A percentile compares a stretch with the other conserved stretches of the same genome.
Evolutionary conservation across 2,329 filamentous ascomycete species (phyloP).

Genomic region (Colletotrichum liriopes): DNA sequence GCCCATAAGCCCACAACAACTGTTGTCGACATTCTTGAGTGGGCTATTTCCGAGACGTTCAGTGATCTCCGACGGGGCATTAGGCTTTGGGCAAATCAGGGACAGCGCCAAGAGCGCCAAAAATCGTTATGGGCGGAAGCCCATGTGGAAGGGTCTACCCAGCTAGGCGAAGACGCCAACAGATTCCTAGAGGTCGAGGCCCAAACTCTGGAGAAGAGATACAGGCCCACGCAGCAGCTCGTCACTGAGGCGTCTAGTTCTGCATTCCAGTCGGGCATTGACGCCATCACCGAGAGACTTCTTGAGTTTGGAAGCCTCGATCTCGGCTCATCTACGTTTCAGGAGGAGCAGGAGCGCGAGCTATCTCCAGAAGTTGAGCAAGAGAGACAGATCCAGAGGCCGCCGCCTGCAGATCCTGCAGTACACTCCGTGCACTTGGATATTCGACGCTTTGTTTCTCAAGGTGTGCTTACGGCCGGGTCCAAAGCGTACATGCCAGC

Average conservation of each 20-base stretch:
- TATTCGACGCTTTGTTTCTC: conserved; percentile 57
- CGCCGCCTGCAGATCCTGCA: conserved; percentile 56
- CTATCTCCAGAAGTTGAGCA: conserved; percentile 75
- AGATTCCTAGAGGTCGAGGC: conserved; percentile 71
- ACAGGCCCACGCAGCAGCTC: conserved; percentile 52
- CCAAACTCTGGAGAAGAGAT: conserved; percentile 66
- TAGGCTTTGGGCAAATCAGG: conserved; percentile 75
- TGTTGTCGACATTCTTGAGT: conserved; percentile 70
- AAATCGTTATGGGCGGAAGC: conserved; percentile 51
- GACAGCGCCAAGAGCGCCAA: conserved; percentile 64
- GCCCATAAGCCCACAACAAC: conserved; percentile 45
- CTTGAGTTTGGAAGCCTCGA: conserved; percentile 52
- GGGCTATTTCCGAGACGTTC: conserved; percentile 69
- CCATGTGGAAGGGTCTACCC: not conserved
- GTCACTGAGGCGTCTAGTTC: not conserved
- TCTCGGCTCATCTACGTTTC: conserved; percentile 57
- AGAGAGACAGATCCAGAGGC: conserved; percentile 69
- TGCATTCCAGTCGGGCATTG: not conserved
- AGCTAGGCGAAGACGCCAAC: conserved; percentile 51
- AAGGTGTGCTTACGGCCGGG: conserved; percentile 50
- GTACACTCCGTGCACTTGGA: conserved; percentile 61
- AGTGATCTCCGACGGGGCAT: conserved; percentile 63
- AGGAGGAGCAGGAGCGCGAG: conserved; percentile 80
- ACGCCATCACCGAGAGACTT: conserved; percentile 49
- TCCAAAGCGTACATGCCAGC: conserved; percentile 60